Evolutionary conservation across 2,329 filamentous ascomycete species (phyloP).

Genomic region (Corniculantispora saksenae): DNA sequence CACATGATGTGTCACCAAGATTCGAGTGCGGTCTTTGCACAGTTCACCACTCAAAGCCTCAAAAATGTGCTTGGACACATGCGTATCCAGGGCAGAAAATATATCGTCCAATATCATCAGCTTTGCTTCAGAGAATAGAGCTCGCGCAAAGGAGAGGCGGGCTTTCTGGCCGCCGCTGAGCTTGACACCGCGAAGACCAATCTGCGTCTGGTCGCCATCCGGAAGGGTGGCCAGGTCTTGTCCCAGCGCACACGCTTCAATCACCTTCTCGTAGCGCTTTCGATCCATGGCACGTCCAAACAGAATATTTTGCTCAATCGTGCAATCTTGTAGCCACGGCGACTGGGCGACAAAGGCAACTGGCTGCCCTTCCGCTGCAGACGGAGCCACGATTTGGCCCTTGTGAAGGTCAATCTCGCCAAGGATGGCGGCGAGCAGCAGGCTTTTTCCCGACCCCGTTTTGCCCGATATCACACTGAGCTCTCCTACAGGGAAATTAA

Average conservation of each 20-base stretch:
- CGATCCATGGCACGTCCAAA: neutral
- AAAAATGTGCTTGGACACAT: neutral
- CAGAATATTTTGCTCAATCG: neutral
- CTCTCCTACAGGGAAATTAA: neutral
- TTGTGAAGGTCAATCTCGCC: conserved; percentile 4
- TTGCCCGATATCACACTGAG: conserved; percentile 9
- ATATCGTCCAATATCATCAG: neutral
- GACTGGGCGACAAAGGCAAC: neutral
- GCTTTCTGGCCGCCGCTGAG: neutral
- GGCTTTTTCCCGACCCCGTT: neutral
- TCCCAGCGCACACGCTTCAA: neutral
- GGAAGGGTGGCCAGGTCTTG: neutral
- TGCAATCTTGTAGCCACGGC: neutral
- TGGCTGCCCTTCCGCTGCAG: neutral
- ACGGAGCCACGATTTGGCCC: neutral
- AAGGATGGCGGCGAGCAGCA: neutral
- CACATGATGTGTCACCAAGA: neutral
- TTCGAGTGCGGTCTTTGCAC: neutral
- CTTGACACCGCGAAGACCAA: neutral
- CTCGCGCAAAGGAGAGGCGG: neutral
- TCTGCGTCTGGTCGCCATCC: neutral
- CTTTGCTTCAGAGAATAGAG: neutral
- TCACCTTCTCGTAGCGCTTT: too few species aligned
- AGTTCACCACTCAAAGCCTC: neutral
- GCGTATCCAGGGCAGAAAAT: neutral